phyloP scores from a whole-genome alignment of 2,329 filamentous ascomycete genomes.

The Achaetomium macrosporum region DNA sequence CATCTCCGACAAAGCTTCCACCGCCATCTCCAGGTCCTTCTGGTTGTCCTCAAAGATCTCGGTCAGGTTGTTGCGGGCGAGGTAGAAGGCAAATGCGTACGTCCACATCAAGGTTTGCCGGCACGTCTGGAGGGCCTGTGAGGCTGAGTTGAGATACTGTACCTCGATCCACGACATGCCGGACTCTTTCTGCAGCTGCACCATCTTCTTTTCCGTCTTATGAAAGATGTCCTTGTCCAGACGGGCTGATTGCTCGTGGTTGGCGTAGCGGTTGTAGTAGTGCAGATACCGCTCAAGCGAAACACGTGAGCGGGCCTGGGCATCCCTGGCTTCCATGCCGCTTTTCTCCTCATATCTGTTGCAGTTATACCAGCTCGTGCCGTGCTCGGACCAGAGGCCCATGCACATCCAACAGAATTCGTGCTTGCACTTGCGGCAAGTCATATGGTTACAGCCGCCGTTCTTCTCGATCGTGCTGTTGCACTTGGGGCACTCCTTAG shows the following conservation, averaged over 20 bases:
- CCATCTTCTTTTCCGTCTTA: constrained; percentile 99
- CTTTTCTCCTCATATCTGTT: constrained; percentile 97
- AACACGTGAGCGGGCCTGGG: constrained; percentile 83
- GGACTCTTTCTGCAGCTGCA: constrained; percentile 84
- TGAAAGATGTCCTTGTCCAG: constrained; percentile 92
- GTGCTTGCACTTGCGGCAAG: constrained; percentile 88
- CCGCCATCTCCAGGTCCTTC: constrained; percentile 94
- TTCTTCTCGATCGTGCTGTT: constrained; percentile 99
- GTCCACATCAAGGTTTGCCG: constrained; percentile 99
- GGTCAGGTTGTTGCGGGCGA: constrained; percentile 91
- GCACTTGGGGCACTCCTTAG: constrained; percentile 95
- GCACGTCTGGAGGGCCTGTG: constrained; percentile 88
- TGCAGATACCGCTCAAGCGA: constrained; percentile 95
- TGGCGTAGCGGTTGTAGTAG: constrained; percentile 98
- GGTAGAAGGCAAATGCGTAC: constrained; percentile 96
- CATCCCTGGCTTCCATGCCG: constrained; percentile 81
- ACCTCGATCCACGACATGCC: constrained; percentile 99
- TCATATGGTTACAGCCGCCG: constrained; percentile 97
- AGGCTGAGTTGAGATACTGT: constrained; percentile 90
- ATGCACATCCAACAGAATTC: constrained; percentile 99
- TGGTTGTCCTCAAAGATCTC: constrained; percentile 99
- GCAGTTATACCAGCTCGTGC: constrained; percentile 99
- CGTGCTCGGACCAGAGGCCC: constrained; percentile 97
- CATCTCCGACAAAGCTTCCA: constrained; percentile 96
- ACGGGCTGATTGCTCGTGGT: constrained; percentile 96